Percentiles rank a stretch among this genome's conserved stretches.
Conservation (phyloP, 495 filamentous ascomycete species). For the Bacidia rubella region DNA sequence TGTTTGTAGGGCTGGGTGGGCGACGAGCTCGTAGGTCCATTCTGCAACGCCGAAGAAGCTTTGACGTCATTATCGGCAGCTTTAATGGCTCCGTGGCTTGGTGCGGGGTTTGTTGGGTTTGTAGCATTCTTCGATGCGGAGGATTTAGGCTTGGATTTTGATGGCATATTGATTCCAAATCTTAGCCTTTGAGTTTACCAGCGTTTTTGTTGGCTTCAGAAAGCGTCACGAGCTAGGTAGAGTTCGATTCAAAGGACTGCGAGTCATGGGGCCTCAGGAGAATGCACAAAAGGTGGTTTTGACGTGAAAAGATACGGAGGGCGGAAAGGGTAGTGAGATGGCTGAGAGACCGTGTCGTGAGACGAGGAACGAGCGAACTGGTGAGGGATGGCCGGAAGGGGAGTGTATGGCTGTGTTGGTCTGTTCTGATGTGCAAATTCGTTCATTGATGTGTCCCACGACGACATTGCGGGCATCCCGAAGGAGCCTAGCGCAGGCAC, state of each 20-base stretch:
- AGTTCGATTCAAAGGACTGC: not conserved
- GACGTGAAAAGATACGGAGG: not conserved
- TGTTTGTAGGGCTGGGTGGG: no score
- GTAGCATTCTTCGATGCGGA: slow-evolving; percentile 9
- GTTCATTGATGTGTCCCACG: no score
- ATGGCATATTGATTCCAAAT: slow-evolving; percentile 13
- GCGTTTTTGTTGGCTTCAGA: not conserved
- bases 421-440: not conserved
- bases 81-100: not conserved
- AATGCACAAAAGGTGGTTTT: not conserved
- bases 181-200: no score
- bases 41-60: not conserved
- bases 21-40: no score
- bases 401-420: not conserved
- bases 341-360: not conserved
- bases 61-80: not conserved
- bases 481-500: not conserved
- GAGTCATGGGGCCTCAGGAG: not conserved
- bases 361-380: not conserved
- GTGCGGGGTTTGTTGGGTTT: not conserved
- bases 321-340: not conserved
- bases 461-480: not conserved
- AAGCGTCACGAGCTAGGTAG: no score
- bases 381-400: no score
- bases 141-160: slow-evolving; percentile 14